Evolutionary conservation across 73 alveolate genomes (phyloP), one percentile per base, ranked within the genome.

Genomic region (Paramecium octaurelia): DNA sequence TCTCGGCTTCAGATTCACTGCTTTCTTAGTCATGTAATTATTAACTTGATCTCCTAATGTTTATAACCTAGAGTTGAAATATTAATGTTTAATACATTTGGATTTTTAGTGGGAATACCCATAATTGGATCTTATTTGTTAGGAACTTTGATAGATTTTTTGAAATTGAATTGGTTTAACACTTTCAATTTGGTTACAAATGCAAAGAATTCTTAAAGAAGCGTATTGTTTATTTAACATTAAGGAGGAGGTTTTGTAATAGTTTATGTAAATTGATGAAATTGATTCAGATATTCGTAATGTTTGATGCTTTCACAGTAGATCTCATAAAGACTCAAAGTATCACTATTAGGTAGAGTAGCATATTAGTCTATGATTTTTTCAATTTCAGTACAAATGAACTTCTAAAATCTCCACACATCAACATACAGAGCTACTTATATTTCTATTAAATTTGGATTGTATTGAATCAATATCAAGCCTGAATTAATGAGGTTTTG

Each of bases 321-420:
- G 5, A 80, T 80, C 16, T 80, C 91, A 80, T 80, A 44, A 3
- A 80, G 35, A 43, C 76, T 44, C 5, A 80, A 43, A 20, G 91
- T 80, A 80, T 80, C 91, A 12, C 64, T 31, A 80, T 80, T 80
- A 10, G 91, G 91, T 8, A 80, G 76, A 20, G 91, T 80, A 44
- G 91, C 91, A 80, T 80, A 80, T 42, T 27, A 20, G 46, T 80
- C 91, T 1, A 80, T 42, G 31, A 80, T 48, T 46, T 80, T 80
- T n/a, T 29, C 48, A 16, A 80, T 80, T 80, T 80, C 91, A 24
- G 76, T 24, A 80, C 91, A 44, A 31, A 80, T 31, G 16, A 80
- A 80, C 9, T 80, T 44, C 50, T 80, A 18, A 80, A 43, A 80
- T 80, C 46, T 42, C 76, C 70, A 48, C 12, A 80, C 73, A 44